These are phyloP conservation scores for Yamadazyma nakazawae DNA, from an alignment of 805 yeast species.

Conservation along the genomic window DNA sequence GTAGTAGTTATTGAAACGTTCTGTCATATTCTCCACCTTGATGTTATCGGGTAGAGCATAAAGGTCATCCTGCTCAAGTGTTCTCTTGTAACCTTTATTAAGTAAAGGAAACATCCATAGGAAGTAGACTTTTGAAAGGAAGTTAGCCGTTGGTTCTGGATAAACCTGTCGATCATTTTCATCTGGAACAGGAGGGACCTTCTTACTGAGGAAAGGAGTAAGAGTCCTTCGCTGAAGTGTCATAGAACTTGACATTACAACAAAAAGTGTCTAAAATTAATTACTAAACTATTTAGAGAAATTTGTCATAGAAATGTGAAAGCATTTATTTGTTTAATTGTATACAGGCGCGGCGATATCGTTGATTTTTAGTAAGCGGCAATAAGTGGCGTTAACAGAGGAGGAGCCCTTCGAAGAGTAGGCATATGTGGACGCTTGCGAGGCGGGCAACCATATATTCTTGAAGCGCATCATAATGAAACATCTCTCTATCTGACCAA, in stretches of 20 bases:
- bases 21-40: conserved; percentile 32
- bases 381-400: not conserved
- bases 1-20: conserved; percentile 21
- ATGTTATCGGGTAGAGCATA: conserved; percentile 36
- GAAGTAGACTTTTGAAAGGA: conserved; percentile 46
- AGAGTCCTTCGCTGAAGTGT: conserved; percentile 31
- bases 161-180: conserved; percentile 47
- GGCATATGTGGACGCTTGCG: too few species aligned
- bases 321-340: too few species aligned
- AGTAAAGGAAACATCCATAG: conserved; percentile 69
- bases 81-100: conserved; percentile 67
- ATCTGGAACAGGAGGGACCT: conserved; percentile 52
- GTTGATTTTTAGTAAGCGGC: not conserved
- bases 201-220: conserved; percentile 31
- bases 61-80: conserved; percentile 62
- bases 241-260: not conserved
- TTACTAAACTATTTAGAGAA: too few species aligned
- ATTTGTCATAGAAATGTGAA: too few species aligned
- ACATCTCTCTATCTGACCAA: too few species aligned
- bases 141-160: conserved; percentile 41
- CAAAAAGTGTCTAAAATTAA: too few species aligned
- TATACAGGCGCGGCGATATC: not conserved
- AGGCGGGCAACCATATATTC: not conserved
- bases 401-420: not conserved
- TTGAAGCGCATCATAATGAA: too few species aligned